Evolutionary conservation across 208 protist species (phyloP), one percentile per base, ranked within the genome.

Genomic region (Vickermania ingenoplastis): DNA sequence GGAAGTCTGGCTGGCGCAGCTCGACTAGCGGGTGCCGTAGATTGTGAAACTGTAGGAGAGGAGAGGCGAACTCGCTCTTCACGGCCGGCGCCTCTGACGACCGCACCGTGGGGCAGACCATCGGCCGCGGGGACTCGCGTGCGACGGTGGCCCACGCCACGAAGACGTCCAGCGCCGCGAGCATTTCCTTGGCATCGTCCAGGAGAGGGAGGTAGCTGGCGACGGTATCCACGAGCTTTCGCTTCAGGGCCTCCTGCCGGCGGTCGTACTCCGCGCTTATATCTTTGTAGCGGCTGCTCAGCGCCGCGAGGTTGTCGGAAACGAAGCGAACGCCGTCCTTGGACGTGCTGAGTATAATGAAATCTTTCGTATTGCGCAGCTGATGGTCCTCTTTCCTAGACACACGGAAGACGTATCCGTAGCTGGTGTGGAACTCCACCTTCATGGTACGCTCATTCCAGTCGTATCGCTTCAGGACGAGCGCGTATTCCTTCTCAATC

Each of bases 241-340:
- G 54, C 48, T 97, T 95, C 22, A 99, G 75, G 23, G 73, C 75
- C 22, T 80, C 55, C 75, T 97, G 89, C 3, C 89, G 83, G 11
- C 28, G 36, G 26, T 92, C 81, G 61, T 97, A 97, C 41, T 73
- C 67, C 30, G 73, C 77, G 22, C 74, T 76, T 56, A 93, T 71
- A 51, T 67, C 55, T n/a, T 77, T 75, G 61, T 91, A 91, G 63
- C 89, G 77, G 17, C 91, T 81, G 62, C 67, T 92, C n/a, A 96
- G 81, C 2, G 81, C 58, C 11, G 92, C 75, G 29, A 95, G 85
- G 58, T 87, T 70, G 22, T 93, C 77, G 0, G 77, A 83, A 1
- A 83, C 92, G 69, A 99, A 98, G n/a, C 91, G 81, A 7, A 98
- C 84, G 41, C 94, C 94, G 69, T 97, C 94, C 73, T 98, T 98